Conservation (phyloP, 2,329 filamentous ascomycete genomes). For the Bipolaris cookei region DNA sequence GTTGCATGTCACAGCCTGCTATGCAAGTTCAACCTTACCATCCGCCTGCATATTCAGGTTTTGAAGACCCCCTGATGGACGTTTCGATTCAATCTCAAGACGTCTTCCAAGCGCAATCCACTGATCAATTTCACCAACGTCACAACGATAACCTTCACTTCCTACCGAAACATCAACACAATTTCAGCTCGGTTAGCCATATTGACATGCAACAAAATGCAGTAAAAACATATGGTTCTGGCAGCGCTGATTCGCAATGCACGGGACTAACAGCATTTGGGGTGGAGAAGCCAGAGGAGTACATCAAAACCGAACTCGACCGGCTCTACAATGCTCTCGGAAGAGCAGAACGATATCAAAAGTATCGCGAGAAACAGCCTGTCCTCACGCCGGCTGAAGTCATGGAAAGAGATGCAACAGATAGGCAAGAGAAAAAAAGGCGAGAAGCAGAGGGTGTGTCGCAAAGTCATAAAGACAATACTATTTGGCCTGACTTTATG, state of each 20-base stretch:
- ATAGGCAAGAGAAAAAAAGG: conserved; percentile 22
- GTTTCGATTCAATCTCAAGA: conserved; percentile 27
- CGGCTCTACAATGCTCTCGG: conserved; percentile 39
- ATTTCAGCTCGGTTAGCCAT: conserved; percentile 39
- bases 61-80: conserved; percentile 32
- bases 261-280: conserved; percentile 27
- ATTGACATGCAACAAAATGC: conserved; percentile 26
- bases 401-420: conserved; percentile 28
- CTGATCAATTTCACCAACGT: conserved; percentile 49
- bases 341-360: conserved; percentile 52
- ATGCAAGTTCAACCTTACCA: conserved; percentile 44
- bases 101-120: conserved; percentile 52
- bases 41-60: conserved; percentile 52
- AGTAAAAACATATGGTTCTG: conserved; percentile 35
- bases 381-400: conserved; percentile 26
- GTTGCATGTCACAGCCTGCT: conserved; percentile 32
- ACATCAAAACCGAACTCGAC: conserved; percentile 38
- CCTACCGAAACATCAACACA: conserved; percentile 41
- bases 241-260: conserved; percentile 33
- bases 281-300: conserved; percentile 36
- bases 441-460: conserved; percentile 20
- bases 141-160: conserved; percentile 19
- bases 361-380: conserved; percentile 54
- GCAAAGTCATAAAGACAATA: conserved; percentile 47
- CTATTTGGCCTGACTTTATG: conserved; percentile 55